phyloP scores from a whole-genome alignment of 2,329 filamentous ascomycete species.

The Arthroderma sp. region DNA sequence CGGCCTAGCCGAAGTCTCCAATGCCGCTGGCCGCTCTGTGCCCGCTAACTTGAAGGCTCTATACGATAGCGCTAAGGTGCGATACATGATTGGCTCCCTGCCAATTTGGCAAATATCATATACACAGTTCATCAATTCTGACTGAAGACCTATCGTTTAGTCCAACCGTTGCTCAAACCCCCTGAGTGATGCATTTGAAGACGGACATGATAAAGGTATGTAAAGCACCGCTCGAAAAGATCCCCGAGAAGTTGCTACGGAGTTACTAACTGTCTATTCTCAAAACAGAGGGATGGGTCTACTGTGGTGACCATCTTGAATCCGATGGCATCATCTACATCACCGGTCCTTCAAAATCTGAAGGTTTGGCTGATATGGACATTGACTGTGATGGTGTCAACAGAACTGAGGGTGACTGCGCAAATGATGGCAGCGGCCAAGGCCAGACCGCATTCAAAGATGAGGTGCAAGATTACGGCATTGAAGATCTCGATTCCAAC shows the following conservation, averaged over 20 bases:
- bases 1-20: neutral
- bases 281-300: slow-evolving; percentile 4
- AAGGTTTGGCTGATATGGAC: slow-evolving; percentile 10
- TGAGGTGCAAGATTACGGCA: slow-evolving; percentile 7
- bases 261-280: no score
- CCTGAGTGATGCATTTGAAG: slow-evolving; percentile 7
- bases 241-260: neutral
- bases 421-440: slow-evolving; percentile 5
- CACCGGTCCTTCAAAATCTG: slow-evolving; percentile 7
- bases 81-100: neutral
- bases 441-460: slow-evolving; percentile 8
- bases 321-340: slow-evolving; percentile 6
- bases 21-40: slow-evolving; percentile 4
- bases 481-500: slow-evolving; percentile 15
- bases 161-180: slow-evolving; percentile 6
- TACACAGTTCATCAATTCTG: no score
- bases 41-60: slow-evolving; percentile 9
- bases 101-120: no score
- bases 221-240: neutral
- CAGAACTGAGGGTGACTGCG: slow-evolving; percentile 5
- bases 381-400: slow-evolving; percentile 11
- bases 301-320: slow-evolving; percentile 10
- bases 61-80: slow-evolving; percentile 8
- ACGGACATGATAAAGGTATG: slow-evolving; percentile 6
- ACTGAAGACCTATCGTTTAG: neutral